phyloP scores from a whole-genome alignment of 2,329 filamentous ascomycete species.

The Trichoderma sp. region DNA sequence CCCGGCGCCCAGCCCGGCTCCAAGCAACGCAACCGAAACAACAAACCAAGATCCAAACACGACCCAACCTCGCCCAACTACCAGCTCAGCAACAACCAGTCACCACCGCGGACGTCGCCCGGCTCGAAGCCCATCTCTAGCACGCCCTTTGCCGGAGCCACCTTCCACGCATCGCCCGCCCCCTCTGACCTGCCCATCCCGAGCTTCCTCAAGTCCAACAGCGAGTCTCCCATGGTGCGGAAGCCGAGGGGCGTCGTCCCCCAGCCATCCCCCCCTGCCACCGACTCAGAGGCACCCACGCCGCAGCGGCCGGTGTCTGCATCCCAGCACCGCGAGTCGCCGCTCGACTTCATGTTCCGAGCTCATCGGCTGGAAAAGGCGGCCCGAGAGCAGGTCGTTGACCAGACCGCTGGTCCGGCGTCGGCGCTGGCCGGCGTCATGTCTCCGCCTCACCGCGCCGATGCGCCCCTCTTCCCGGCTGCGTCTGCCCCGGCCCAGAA shows the following conservation, averaged over 20 bases:
- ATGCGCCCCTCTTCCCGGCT: constrained; percentile 33
- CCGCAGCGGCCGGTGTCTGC: constrained; percentile 45
- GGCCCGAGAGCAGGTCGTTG: constrained; percentile 56
- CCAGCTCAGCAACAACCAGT: constrained; percentile 47
- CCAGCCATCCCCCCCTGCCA: constrained; percentile 56
- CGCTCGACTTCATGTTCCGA: constrained; percentile 87
- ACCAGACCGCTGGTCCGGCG: constrained; percentile 51
- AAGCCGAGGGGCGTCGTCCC: constrained; percentile 44
- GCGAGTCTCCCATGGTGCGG: constrained; percentile 57
- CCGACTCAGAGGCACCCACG: constrained; percentile 54
- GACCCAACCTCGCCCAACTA: constrained; percentile 47
- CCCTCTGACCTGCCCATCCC: constrained; percentile 88
- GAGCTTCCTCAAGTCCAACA: constrained; percentile 77
- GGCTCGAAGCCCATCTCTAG: constrained; percentile 50
- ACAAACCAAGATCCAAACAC: constrained; percentile 40
- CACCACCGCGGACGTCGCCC: constrained; percentile 46
- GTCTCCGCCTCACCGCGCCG: constrained; percentile 49
- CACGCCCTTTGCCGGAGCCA: constrained; percentile 83
- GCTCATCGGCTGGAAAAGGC: constrained; percentile 78
- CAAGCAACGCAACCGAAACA: constrained; percentile 38
- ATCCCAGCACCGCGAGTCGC: constrained; percentile 61
- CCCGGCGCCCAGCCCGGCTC: constrained; percentile 36
- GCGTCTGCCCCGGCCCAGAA: constrained; percentile 35
- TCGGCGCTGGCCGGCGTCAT: constrained; percentile 50
- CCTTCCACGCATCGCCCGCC: constrained; percentile 92